Percentiles rank a stretch among this genome's conserved stretches.
Conservation (phyloP, 2,329 filamentous ascomycete species). For the Fusarium sp. region DNA sequence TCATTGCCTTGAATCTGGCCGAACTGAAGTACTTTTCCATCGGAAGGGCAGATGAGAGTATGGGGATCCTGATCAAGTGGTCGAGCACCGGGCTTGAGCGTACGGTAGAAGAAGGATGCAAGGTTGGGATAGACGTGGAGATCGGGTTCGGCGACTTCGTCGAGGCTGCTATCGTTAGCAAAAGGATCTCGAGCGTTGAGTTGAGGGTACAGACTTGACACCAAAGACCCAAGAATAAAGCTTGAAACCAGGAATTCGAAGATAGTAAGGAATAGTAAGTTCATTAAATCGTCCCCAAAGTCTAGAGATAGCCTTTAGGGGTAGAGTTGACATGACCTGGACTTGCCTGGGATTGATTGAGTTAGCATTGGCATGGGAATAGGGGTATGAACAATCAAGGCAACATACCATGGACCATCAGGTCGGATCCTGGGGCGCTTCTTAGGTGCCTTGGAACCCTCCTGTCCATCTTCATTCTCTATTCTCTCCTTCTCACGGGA, state of each 20-base stretch:
- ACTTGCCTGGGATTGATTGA: conserved; percentile 69
- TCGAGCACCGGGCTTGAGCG: conserved; percentile 85
- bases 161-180: conserved; percentile 65
- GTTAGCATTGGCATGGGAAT: conserved; percentile 25
- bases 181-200: not conserved
- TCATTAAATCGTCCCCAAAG: conserved; percentile 94
- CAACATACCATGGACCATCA: conserved; percentile 79
- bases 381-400: conserved; percentile 13
- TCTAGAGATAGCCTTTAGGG: conserved; percentile 88
- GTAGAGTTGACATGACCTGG: conserved; percentile 91
- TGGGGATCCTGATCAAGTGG: conserved; percentile 84
- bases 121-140: conserved; percentile 92
- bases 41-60: conserved; percentile 85
- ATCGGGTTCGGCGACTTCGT: conserved; percentile 88
- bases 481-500: conserved; percentile 62
- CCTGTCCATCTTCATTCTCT: conserved; percentile 55
- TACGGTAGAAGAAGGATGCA: conserved; percentile 96
- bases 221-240: conserved; percentile 91
- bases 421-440: conserved; percentile 73
- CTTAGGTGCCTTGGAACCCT: conserved; percentile 56
- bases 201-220: conserved; percentile 66
- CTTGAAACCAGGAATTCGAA: conserved; percentile 89
- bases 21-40: conserved; percentile 91
- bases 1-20: conserved; percentile 92
- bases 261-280: conserved; percentile 84